A percentile compares a stretch with the other conserved stretches of the same genome.
phyloP scores from a whole-genome alignment of 2,329 filamentous ascomycete genomes.

The Penicillium verrucosum region DNA sequence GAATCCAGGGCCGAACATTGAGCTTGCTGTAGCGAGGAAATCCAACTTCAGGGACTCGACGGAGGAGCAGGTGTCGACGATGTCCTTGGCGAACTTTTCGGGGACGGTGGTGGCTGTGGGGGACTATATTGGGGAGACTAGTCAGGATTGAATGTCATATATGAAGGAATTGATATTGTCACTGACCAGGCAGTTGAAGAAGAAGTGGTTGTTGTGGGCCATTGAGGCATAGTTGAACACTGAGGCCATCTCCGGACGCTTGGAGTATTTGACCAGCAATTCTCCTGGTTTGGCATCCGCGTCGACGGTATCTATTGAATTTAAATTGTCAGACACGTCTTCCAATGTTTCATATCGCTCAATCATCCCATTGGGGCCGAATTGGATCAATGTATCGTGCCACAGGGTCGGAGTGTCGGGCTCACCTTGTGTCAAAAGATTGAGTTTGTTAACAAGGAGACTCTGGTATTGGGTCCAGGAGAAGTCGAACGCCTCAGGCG shows the following conservation, averaged over 20 bases:
- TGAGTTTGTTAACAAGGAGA: constrained; percentile 71
- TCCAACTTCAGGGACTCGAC: constrained; percentile 77
- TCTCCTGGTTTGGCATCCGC: constrained; percentile 62
- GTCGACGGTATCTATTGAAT: constrained; percentile 57
- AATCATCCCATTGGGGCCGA: background rate
- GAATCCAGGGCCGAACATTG: constrained; percentile 97
- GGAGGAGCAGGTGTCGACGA: constrained; percentile 73
- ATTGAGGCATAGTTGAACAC: constrained; percentile 96
- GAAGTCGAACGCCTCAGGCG: constrained; percentile 64
- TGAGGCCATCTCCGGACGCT: constrained; percentile 71
- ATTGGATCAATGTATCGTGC: background rate
- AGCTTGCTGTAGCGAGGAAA: constrained; percentile 73
- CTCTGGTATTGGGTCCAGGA: constrained; percentile 82
- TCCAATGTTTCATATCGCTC: background rate
- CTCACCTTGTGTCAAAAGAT: constrained; percentile 68
- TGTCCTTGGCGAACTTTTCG: constrained; percentile 53
- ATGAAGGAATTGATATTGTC: too few relatives aligned
- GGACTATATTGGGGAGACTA: constrained; percentile 27
- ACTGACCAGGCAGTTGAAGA: constrained; percentile 48
- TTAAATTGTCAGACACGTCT: background rate
- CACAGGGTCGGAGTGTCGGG: constrained; percentile 22
- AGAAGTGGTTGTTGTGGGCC: constrained; percentile 79
- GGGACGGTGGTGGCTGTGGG: constrained; percentile 53
- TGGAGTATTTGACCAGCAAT: constrained; percentile 71
- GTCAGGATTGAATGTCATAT: constrained; percentile 1